These are phyloP conservation scores for Citrullus amarus DNA, from an alignment of 306 rosid genomes.

Conservation along the genomic window DNA sequence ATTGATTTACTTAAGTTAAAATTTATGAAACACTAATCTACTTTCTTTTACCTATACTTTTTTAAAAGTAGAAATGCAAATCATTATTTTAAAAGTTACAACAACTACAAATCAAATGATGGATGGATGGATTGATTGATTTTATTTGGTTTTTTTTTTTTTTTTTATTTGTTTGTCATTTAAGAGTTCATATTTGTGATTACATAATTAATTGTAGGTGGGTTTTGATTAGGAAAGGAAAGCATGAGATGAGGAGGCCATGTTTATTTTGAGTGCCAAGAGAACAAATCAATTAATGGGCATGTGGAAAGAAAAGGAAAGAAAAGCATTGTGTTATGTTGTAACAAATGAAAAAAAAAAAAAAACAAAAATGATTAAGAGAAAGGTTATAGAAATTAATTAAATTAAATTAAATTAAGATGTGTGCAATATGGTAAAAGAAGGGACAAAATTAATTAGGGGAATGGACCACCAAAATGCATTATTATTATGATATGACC, in stretches of 20 bases:
- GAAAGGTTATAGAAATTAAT: neutral
- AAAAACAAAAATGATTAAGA: neutral
- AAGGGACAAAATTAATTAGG: neutral
- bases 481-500: conserved; percentile 2
- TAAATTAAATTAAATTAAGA: neutral
- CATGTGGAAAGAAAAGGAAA: neutral
- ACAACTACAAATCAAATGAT: too few relatives aligned
- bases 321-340: neutral
- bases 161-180: neutral
- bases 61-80: too few relatives aligned
- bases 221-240: neutral
- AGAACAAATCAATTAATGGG: neutral
- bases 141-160: neutral
- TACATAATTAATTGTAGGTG: neutral
- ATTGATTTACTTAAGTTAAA: too few relatives aligned
- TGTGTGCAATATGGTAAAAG: neutral
- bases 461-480: conserved; percentile 5
- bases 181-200: neutral
- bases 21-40: too few relatives aligned
- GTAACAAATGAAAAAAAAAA: neutral
- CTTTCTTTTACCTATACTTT: too few relatives aligned
- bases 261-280: neutral
- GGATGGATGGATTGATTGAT: neutral
- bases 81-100: too few relatives aligned
- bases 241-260: neutral